Evolutionary conservation across 2,329 filamentous ascomycete genomes (phyloP), one percentile per base, ranked within the genome.

Genomic region (Fusarium musae): DNA sequence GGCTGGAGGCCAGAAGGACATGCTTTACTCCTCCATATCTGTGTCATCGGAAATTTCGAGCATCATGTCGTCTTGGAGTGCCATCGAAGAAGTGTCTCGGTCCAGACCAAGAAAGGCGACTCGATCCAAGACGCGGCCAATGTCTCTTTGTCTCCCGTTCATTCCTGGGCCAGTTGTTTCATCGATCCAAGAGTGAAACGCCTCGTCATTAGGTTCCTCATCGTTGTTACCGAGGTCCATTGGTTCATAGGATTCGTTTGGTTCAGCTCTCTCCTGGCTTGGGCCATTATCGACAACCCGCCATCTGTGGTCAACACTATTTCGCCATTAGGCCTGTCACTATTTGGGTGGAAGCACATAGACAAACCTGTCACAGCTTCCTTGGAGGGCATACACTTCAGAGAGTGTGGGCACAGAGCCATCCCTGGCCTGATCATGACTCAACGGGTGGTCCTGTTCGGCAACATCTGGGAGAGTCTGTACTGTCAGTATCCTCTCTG

Each of bases 361-460:
- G 13, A 21, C 42, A 42, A 71, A 68, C 63, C 50, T 56, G 21
- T n/a, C 8, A 26, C 21, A 15, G 42, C 37, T 71, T 11, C 59
- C 66, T 21, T 44, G 53, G 19, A 44, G 30, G 23, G 44, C 54
- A n/a, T 11, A 7, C 30, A 28, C 19, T 19, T 36, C 17, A n/a
- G 70, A 73, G 10, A 26, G 32, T 15, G 42, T 28, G 23, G 15
- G 44, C 34, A 28, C n/a, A 40, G 44, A 36, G 16, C 9, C 28
- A n/a, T n/a, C 30, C n/a, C 16, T 30, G 15, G n/a, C 40, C 10
- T 30, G 17, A 36, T 9, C 43, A 34, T 46, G 36, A 34, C 21
- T 36, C 15, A 12, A 13, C 19, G 36, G 54, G 23, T 23, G 13
- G 26, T 10, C 26, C 17, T 23, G 30, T 11, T 36, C 21, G 26